These are phyloP conservation scores for Phytophthora podocarpi DNA, from an alignment of 352 stramenopile species.

Conservation along the genomic window DNA sequence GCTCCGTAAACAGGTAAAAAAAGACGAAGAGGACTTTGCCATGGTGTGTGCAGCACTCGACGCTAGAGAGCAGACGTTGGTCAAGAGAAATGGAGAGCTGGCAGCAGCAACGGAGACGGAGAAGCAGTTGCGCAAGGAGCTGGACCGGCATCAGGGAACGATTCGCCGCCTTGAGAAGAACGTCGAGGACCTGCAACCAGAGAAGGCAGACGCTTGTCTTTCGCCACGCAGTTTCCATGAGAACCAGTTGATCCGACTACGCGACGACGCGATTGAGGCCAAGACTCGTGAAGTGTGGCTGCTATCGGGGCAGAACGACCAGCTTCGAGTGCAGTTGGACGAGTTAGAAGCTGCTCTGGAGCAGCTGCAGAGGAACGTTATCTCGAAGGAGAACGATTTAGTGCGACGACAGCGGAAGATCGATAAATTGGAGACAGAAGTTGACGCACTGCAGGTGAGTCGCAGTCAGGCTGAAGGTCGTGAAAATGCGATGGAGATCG, in stretches of 20 bases:
- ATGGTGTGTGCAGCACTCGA: conserved; percentile 63
- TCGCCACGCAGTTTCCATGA: conserved; percentile 77
- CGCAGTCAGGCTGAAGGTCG: conserved; percentile 57
- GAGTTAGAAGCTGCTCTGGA: conserved; percentile 67
- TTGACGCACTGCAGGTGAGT: conserved; percentile 59
- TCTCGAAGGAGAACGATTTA: conserved; percentile 67
- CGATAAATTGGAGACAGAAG: conserved; percentile 57
- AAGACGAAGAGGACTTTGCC: conserved; percentile 72
- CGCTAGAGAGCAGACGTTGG: conserved; percentile 51
- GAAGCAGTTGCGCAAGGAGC: conserved; percentile 45
- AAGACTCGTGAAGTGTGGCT: conserved; percentile 79
- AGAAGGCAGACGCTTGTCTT: conserved; percentile 62
- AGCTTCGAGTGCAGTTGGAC: conserved; percentile 67
- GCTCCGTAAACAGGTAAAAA: conserved; percentile 52
- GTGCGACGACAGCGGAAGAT: conserved; percentile 56
- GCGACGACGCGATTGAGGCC: conserved; percentile 72
- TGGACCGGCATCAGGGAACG: conserved; percentile 42
- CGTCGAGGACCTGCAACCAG: conserved; percentile 44
- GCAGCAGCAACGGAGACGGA: conserved; percentile 31
- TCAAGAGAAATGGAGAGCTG: conserved; percentile 46
- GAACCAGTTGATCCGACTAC: conserved; percentile 73
- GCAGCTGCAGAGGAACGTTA: conserved; percentile 58
- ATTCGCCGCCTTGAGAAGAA: conserved; percentile 57
- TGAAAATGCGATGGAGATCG: conserved; percentile 78
- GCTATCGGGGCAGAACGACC: conserved; percentile 68